Percentiles rank a stretch among this genome's conserved stretches.
These are phyloP conservation scores for Sequoiadendron giganteum DNA, from an alignment of 75 land plant species.

Conservation along the genomic window DNA sequence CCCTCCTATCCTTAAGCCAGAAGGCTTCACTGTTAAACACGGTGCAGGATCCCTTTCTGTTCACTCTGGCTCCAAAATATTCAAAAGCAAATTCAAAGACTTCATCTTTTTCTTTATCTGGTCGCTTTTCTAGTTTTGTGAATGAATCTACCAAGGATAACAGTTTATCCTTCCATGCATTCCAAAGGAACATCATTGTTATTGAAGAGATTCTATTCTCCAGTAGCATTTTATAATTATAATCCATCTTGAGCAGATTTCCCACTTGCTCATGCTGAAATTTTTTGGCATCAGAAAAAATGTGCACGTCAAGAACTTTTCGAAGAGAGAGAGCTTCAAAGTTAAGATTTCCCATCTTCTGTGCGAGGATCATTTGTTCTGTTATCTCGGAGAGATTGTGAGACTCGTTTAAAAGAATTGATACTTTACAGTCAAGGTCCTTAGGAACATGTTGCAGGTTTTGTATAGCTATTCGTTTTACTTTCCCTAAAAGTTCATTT, in stretches of 20 bases:
- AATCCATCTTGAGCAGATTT: not conserved
- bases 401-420: constrained; percentile 15
- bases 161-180: constrained; percentile 24
- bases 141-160: constrained; percentile 16
- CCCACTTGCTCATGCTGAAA: constrained; percentile 19
- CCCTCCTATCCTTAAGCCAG: not conserved
- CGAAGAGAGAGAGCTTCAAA: constrained; percentile 21
- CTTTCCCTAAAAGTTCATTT: constrained; percentile 29
- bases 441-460: not conserved
- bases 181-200: constrained; percentile 36
- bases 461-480: constrained; percentile 26
- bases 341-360: constrained; percentile 2
- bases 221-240: constrained; percentile 13
- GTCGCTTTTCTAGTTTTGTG: constrained; percentile 6
- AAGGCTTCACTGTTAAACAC: not conserved
- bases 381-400: constrained; percentile 11
- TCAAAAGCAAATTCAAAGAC: not conserved
- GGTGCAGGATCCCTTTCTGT: not conserved
- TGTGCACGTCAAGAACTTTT: constrained; percentile 35
- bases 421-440: constrained; percentile 18
- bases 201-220: constrained; percentile 14
- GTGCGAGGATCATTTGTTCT: constrained; percentile 8
- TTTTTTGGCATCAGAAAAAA: constrained; percentile 4
- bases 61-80: constrained; percentile 24
- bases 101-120: not conserved